These are phyloP conservation scores for Drechslerella stenobrocha DNA, from an alignment of 2,329 filamentous ascomycete genomes.

Conservation along the genomic window DNA sequence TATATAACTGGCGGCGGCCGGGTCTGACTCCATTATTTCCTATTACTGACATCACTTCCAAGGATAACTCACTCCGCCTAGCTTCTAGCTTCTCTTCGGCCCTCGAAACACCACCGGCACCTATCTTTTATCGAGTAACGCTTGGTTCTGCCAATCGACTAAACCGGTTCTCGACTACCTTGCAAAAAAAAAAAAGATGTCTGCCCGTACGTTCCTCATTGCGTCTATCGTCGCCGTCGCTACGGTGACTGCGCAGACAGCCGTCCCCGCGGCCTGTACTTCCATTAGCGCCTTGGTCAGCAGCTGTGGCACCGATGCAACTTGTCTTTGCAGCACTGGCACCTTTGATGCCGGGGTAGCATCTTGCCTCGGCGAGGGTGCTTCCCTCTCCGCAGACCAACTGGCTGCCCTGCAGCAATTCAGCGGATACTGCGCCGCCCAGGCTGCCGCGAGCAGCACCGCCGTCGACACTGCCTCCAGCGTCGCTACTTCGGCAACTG, in stretches of 20 bases:
- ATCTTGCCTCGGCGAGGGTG: slow-evolving; percentile 3
- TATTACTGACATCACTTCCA: not conserved
- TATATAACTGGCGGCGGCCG: not conserved
- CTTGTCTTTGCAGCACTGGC: slow-evolving; percentile 16
- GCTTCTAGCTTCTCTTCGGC: not conserved
- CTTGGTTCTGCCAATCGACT: not conserved
- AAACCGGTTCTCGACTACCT: not conserved
- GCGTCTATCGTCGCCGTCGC: slow-evolving; percentile 21
- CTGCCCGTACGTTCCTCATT: slow-evolving; percentile 8
- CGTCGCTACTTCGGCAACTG: not conserved
- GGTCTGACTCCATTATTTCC: not conserved
- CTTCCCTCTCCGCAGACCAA: not conserved
- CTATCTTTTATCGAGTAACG: not conserved
- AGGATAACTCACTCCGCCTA: not conserved
- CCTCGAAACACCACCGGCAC: not conserved
- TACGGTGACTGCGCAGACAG: slow-evolving; percentile 19
- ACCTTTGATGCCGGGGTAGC: slow-evolving; percentile 12
- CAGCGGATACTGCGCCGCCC: slow-evolving; percentile 11
- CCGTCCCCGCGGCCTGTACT: slow-evolving; percentile 10
- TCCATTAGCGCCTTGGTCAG: not conserved
- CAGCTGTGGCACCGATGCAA: slow-evolving; percentile 9
- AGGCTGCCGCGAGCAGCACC: too few relatives aligned
- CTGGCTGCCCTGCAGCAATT: slow-evolving; percentile 5
- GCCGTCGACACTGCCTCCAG: slow-evolving; percentile 9
- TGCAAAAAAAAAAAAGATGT: too few relatives aligned